A percentile compares a stretch with the other conserved stretches of the same genome.
Conservation (phyloP, 768 basidiomycete genomes). For the Psilocybe sp. region DNA sequence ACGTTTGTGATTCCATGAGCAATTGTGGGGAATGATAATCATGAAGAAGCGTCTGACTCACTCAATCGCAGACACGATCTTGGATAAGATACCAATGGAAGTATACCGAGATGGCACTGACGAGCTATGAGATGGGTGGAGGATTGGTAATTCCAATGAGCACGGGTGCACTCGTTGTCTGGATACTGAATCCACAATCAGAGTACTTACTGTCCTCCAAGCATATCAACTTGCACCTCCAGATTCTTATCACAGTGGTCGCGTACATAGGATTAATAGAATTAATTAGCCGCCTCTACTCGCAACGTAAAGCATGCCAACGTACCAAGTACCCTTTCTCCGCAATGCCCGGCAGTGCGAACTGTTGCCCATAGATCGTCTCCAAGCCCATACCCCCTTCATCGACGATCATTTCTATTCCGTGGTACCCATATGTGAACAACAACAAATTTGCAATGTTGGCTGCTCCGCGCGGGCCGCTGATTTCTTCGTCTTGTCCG, state of each 20-base stretch:
- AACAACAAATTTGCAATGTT: conserved; percentile 23
- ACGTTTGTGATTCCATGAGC: neutral
- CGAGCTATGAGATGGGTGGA: conserved; percentile 14
- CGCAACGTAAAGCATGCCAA: neutral
- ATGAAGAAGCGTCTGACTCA: conserved; percentile 4
- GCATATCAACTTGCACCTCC: conserved; percentile 25
- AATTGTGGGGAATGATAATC: neutral
- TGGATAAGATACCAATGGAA: conserved; percentile 28
- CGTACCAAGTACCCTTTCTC: conserved; percentile 29
- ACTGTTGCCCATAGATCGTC: conserved; percentile 17
- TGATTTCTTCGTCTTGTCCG: conserved; percentile 32
- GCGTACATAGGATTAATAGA: neutral
- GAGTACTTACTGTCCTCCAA: conserved; percentile 27
- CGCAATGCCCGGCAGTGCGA: conserved; percentile 29
- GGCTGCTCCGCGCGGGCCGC: conserved; percentile 25
- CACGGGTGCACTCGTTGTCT: too few relatives aligned
- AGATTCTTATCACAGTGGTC: conserved; percentile 16
- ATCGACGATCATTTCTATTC: conserved; percentile 30
- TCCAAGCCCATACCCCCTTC: conserved; percentile 29
- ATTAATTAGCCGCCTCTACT: neutral
- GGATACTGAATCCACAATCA: too few relatives aligned
- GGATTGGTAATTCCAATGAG: neutral
- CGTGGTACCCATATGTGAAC: conserved; percentile 20
- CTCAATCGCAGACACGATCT: conserved; percentile 28
- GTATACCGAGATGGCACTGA: conserved; percentile 25